Percentiles rank a stretch among this genome's conserved stretches.
Conservation (phyloP, 495 filamentous ascomycete genomes). For the Evernia prunastri region DNA sequence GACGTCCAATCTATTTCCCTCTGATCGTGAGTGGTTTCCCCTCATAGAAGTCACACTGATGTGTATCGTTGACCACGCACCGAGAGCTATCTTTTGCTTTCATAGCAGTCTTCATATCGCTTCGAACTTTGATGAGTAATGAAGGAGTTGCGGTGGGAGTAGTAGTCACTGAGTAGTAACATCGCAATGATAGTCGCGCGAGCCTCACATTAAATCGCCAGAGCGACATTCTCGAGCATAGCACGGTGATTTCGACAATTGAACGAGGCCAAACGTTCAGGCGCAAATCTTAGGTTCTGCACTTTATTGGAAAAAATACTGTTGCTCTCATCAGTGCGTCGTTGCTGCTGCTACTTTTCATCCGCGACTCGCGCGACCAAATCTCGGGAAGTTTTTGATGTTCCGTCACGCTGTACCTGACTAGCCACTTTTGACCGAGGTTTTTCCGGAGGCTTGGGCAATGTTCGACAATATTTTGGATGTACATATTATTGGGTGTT, state of each 20-base stretch:
- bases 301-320: not conserved
- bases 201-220: not conserved
- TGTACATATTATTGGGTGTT: too few species aligned
- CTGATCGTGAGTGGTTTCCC: conserved; percentile 6
- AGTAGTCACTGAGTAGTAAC: conserved; percentile 26
- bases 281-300: not conserved
- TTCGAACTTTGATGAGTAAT: conserved; percentile 46
- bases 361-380: too few species aligned
- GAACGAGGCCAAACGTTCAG: not conserved
- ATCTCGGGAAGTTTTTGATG: too few species aligned
- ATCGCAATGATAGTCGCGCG: conserved; percentile 19
- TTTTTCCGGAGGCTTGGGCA: not conserved
- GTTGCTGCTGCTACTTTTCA: too few species aligned
- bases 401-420: too few species aligned
- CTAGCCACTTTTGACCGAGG: not conserved
- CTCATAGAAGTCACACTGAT: not conserved
- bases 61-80: conserved; percentile 27
- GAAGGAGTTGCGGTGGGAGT: conserved; percentile 39
- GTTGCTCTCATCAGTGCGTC: too few species aligned
- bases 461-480: not conserved
- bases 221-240: not conserved
- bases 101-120: conserved; percentile 57
- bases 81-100: conserved; percentile 51
- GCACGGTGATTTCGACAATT: not conserved
- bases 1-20: conserved; percentile 43